phyloP scores from a whole-genome alignment of 2,329 filamentous ascomycete species.

The Tolypocladium amazonense region DNA sequence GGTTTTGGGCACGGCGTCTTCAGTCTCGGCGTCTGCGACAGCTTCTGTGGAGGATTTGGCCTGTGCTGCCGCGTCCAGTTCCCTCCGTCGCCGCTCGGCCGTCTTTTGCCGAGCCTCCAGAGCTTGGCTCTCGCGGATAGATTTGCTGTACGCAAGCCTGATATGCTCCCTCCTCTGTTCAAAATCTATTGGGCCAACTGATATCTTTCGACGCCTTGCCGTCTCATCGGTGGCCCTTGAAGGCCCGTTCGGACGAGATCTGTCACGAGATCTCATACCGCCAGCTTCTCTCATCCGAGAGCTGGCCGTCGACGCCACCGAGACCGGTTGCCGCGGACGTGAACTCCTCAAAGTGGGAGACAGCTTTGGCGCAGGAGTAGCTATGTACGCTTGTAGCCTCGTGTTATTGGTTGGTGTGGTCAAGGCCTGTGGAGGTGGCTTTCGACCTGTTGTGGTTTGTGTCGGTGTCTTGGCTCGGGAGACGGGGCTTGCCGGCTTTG shows the following conservation, averaged over 20 bases:
- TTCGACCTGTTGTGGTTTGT: slow-evolving; percentile 22
- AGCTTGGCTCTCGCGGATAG: slow-evolving; percentile 64
- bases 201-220: slow-evolving; percentile 39
- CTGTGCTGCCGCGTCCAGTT: slow-evolving; percentile 34
- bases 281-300: slow-evolving; percentile 57
- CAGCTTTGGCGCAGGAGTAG: slow-evolving; percentile 56
- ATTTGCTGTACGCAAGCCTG: slow-evolving; percentile 74
- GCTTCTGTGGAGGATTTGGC: slow-evolving; percentile 23
- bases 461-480: slow-evolving; percentile 34
- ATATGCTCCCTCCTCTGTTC: slow-evolving; percentile 73
- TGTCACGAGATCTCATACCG: slow-evolving; percentile 36
- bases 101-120: slow-evolving; percentile 42
- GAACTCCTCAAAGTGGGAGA: slow-evolving; percentile 76
- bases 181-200: slow-evolving; percentile 71
- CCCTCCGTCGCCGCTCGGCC: slow-evolving; percentile 39
- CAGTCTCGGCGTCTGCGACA: background rate
- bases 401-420: slow-evolving; percentile 40
- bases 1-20: background rate
- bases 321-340: slow-evolving; percentile 68
- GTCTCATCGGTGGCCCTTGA: slow-evolving; percentile 26
- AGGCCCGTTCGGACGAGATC: slow-evolving; percentile 16
- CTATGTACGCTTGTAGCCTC: slow-evolving; percentile 64
- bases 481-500: slow-evolving; percentile 28
- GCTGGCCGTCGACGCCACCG: slow-evolving; percentile 59
- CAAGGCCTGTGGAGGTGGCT: slow-evolving; percentile 28